These are phyloP conservation scores for Scenedesmus sp. DNA, from an alignment of 163 green algal species.

Conservation along the genomic window DNA sequence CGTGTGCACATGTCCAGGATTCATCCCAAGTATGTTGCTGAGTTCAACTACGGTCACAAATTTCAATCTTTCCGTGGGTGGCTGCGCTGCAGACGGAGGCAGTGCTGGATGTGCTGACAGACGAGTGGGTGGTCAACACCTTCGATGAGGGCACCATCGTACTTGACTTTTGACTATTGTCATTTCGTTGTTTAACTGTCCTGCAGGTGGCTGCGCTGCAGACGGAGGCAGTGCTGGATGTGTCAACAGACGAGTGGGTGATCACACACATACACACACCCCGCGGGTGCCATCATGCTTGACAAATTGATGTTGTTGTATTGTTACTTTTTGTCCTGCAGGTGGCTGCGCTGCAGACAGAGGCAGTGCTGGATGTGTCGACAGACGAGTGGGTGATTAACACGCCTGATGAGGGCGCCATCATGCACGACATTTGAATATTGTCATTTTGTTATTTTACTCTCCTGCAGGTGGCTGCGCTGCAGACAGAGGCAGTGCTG, in stretches of 20 bases:
- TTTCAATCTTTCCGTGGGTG: constrained; percentile 54
- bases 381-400: constrained; percentile 88
- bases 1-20: too few relatives aligned
- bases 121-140: constrained; percentile 89
- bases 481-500: constrained; percentile 86
- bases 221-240: constrained; percentile 85
- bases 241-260: constrained; percentile 89
- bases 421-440: not conserved
- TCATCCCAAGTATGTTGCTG: too few relatives aligned
- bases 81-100: constrained; percentile 82
- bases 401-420: constrained; percentile 82
- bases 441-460: not conserved
- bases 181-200: not conserved
- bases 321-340: not conserved
- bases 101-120: constrained; percentile 79
- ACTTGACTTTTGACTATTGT: not conserved
- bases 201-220: constrained; percentile 82
- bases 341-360: constrained; percentile 83
- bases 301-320: too few relatives aligned
- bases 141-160: constrained; percentile 74
- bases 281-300: constrained; percentile 93
- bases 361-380: constrained; percentile 80
- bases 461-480: constrained; percentile 71
- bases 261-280: constrained; percentile 88
- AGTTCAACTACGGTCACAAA: not conserved